Evolutionary conservation across 2,329 filamentous ascomycete genomes (phyloP).

Genomic region (Diaporthe nobilis): DNA sequence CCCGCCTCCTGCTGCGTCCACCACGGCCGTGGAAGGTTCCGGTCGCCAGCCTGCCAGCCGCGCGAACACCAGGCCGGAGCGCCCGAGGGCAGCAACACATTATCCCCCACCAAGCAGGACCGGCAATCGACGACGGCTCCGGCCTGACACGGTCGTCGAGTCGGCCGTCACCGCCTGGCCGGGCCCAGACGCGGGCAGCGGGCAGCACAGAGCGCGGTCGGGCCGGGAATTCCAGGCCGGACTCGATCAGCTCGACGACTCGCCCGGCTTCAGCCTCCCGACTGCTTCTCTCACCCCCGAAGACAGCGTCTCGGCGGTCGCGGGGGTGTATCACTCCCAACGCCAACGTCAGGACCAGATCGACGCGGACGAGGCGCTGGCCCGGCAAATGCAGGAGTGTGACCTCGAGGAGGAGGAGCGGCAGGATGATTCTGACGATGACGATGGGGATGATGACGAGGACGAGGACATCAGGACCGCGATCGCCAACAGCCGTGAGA

Average conservation of each 20-base stretch:
- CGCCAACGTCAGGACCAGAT: not conserved
- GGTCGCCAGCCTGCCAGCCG: not conserved
- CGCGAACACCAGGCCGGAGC: not conserved
- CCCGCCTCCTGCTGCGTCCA: constrained; percentile 27
- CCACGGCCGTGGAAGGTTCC: not conserved
- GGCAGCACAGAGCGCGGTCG: not conserved
- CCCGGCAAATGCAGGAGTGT: constrained; percentile 7
- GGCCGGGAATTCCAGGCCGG: constrained; percentile 20
- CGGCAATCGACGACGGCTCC: not conserved
- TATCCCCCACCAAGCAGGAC: not conserved
- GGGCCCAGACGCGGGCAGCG: not conserved
- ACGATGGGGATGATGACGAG: not conserved
- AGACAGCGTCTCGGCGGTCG: constrained; percentile 29
- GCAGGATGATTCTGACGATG: not conserved
- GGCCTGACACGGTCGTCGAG: not conserved
- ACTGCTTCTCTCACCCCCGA: constrained; percentile 15
- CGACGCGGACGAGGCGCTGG: constrained; percentile 12
- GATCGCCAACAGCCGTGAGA: not conserved
- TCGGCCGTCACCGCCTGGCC: constrained; percentile 24
- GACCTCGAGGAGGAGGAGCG: not conserved
- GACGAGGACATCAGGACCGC: not conserved
- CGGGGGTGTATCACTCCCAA: not conserved
- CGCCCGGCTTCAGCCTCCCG: not conserved
- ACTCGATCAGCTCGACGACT: constrained; percentile 4
- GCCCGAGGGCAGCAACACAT: not conserved